Evolutionary conservation across 2,329 filamentous ascomycete species (phyloP).

Genomic region (Beauveria sp.): DNA sequence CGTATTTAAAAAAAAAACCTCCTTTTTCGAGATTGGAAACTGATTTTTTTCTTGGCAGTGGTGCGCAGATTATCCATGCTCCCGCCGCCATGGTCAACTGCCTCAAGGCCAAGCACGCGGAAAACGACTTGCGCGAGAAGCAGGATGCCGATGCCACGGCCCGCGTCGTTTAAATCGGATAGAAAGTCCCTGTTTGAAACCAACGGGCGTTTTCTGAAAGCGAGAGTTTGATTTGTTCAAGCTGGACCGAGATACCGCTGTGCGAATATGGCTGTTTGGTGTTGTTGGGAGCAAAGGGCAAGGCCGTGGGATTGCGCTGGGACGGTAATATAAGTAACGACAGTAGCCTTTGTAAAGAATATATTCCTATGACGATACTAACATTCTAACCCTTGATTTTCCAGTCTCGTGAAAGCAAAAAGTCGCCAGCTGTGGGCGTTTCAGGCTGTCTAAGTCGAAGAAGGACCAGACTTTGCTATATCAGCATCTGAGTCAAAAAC

Average conservation of each 20-base stretch:
- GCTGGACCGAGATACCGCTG: not conserved
- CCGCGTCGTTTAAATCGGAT: not conserved
- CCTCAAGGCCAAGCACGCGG: constrained; percentile 5
- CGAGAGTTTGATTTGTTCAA: not conserved
- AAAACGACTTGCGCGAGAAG: constrained; percentile 2
- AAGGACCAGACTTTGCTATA: too few relatives aligned
- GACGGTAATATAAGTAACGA: not conserved
- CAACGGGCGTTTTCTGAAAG: not conserved
- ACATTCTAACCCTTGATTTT: not conserved
- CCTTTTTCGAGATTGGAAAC: not conserved
- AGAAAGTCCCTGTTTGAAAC: too few relatives aligned
- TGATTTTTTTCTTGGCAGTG: not conserved
- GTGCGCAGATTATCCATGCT: constrained; percentile 1
- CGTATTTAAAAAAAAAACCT: not conserved
- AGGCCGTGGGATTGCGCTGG: not conserved
- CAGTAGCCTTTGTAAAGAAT: not conserved
- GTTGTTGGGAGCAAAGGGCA: not conserved
- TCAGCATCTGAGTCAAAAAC: too few relatives aligned
- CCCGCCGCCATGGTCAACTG: constrained; percentile 6
- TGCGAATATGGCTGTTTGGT: not conserved
- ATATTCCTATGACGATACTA: not conserved
- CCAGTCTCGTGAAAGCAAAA: not conserved
- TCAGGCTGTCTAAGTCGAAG: not conserved
- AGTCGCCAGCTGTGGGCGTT: not conserved
- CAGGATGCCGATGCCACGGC: not conserved